Conservation (phyloP, 345 rosid genomes). For the Abelmoschus esculentus region DNA sequence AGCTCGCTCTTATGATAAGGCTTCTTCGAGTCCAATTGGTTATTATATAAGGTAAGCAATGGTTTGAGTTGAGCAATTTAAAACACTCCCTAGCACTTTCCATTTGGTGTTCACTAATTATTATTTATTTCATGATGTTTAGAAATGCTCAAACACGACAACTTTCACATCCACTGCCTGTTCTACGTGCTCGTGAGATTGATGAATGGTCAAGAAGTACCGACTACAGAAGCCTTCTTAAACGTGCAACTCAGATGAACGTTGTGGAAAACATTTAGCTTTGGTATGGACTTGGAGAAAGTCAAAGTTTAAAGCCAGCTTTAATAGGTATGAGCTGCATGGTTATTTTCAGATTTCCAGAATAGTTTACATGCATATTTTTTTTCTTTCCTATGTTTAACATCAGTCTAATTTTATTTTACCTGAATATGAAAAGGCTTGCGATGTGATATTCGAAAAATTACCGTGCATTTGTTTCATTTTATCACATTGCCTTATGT, state of each 20-base stretch:
- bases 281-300: constrained; percentile 11
- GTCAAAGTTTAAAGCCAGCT: constrained; percentile 5
- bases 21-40: constrained; percentile 83
- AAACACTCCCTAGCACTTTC: not conserved
- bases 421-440: not conserved
- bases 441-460: not conserved
- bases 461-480: not conserved
- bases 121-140: constrained; percentile 22
- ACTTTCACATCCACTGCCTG: constrained; percentile 89
- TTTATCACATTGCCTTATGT: not conserved
- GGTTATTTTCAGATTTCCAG: constrained; percentile 5
- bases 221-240: constrained; percentile 57
- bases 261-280: constrained; percentile 31
- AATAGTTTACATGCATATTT: not conserved
- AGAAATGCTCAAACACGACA: constrained; percentile 97
- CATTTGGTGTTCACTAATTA: constrained; percentile 19
- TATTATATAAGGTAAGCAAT: constrained; percentile 78
- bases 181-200: constrained; percentile 96
- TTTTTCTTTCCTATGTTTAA: not conserved
- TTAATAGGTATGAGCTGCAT: not conserved
- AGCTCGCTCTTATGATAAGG: constrained; percentile 91
- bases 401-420: too few species aligned
- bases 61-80: not conserved
- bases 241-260: constrained; percentile 42
- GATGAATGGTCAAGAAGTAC: constrained; percentile 89